These are phyloP conservation scores for Linnemannia elongata DNA, from an alignment of 192 early-diverging fungal species.

Conservation along the genomic window DNA sequence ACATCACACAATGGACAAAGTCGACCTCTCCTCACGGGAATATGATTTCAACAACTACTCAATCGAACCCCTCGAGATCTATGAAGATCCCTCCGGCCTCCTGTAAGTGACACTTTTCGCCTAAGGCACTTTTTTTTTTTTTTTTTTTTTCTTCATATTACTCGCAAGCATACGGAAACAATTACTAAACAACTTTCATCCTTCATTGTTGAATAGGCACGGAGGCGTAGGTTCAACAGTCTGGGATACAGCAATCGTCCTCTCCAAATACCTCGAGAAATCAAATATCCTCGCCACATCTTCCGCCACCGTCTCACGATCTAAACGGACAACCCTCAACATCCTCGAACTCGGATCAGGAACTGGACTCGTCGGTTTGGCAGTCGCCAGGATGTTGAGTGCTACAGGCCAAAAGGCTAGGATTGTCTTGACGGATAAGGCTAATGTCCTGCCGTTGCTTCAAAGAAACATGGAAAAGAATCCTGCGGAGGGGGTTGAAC, in stretches of 20 bases:
- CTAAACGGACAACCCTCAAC: background rate
- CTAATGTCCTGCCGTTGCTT: constrained; percentile 56
- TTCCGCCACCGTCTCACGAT: background rate
- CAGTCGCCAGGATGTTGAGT: constrained; percentile 50
- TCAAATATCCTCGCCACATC: background rate
- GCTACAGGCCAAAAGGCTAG: background rate
- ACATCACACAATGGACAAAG: constrained; percentile 7
- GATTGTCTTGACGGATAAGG: constrained; percentile 67
- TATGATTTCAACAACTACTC: constrained; percentile 41
- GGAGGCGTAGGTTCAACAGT: constrained; percentile 55
- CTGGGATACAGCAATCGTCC: constrained; percentile 54
- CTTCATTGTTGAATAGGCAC: constrained; percentile 5
- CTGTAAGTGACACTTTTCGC: constrained; percentile 9
- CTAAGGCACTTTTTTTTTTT: background rate
- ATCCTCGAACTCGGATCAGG: constrained; percentile 70
- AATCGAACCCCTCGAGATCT: constrained; percentile 38
- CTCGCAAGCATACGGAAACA: background rate
- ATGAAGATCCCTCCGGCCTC: constrained; percentile 44
- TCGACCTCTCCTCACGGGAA: constrained; percentile 39
- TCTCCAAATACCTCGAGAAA: constrained; percentile 41
- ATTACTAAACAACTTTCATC: background rate
- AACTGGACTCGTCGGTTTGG: constrained; percentile 71
- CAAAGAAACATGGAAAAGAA: constrained; percentile 54
- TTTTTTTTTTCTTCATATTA: too few species aligned
- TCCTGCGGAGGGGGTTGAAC: constrained; percentile 6